phyloP scores from a whole-genome alignment of 176 grass and related monocot species.

The Melocanna baccifera region DNA sequence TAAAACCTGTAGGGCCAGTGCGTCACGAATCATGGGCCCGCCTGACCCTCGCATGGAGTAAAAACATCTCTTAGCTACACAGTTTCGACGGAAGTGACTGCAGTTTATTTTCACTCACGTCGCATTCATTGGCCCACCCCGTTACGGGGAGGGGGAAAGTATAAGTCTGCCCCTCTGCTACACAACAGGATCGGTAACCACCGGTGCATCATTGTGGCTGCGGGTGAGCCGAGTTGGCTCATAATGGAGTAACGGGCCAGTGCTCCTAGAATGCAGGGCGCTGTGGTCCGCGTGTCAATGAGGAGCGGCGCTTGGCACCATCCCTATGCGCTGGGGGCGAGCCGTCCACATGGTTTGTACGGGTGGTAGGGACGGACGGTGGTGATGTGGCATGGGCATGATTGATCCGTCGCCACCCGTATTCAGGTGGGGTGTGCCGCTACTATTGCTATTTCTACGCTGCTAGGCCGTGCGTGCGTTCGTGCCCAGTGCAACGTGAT shows the following conservation, averaged over 20 bases:
- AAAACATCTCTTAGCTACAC: conserved; percentile 22
- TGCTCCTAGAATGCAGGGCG: background rate
- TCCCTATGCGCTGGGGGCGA: background rate
- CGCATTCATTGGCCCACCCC: conserved; percentile 1
- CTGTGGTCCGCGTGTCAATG: background rate
- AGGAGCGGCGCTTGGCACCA: background rate
- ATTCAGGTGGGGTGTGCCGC: conserved; percentile 17
- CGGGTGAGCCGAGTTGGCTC: background rate
- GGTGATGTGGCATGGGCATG: conserved; percentile 36
- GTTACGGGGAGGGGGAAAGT: background rate
- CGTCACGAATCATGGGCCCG: background rate
- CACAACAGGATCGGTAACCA: background rate
- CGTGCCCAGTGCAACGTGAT: conserved; percentile 28
- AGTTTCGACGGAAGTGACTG: background rate
- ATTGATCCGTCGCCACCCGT: conserved; percentile 35
- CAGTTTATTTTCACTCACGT: conserved; percentile 30
- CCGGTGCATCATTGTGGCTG: conserved; percentile 9
- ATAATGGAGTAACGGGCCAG: background rate
- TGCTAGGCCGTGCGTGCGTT: background rate
- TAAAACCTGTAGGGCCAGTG: background rate
- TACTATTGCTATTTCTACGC: background rate
- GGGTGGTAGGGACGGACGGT: conserved; percentile 18
- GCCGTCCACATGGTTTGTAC: conserved; percentile 40
- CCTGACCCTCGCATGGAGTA: background rate
- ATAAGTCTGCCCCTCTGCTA: conserved; percentile 29